phyloP scores from a whole-genome alignment of 495 filamentous ascomycete species.

The Polyplosphaeria fusca region DNA sequence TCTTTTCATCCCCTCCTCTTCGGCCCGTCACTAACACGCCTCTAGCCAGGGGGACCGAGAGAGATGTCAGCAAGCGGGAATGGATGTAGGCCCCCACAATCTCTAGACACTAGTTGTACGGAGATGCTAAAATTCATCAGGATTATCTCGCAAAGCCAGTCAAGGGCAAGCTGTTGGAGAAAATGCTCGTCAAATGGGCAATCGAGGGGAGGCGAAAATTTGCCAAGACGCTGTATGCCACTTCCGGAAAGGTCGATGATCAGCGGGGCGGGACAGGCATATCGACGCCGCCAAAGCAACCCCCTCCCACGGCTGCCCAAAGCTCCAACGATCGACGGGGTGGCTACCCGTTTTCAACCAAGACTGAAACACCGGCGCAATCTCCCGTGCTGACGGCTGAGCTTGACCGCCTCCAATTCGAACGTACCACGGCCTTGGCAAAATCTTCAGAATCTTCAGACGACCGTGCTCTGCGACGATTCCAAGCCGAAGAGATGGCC shows the following conservation, averaged over 20 bases:
- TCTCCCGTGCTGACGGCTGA: constrained; percentile 11
- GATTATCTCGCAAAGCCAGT: constrained; percentile 81
- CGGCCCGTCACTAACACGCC: too few relatives aligned
- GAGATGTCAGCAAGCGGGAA: constrained; percentile 71
- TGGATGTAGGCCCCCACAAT: constrained; percentile 51
- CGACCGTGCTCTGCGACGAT: constrained; percentile 35
- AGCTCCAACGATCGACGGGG: constrained; percentile 13
- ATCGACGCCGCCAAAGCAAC: not conserved
- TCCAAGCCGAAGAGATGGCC: constrained; percentile 49
- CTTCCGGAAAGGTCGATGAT: constrained; percentile 11
- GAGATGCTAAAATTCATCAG: constrained; percentile 11
- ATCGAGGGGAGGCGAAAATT: constrained; percentile 38
- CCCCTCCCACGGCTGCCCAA: constrained; percentile 4
- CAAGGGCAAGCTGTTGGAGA: constrained; percentile 63
- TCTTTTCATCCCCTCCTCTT: too few relatives aligned
- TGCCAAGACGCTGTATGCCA: constrained; percentile 4
- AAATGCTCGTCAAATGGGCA: constrained; percentile 59
- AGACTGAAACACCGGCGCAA: constrained; percentile 28
- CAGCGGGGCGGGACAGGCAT: not conserved
- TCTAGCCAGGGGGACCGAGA: constrained; percentile 77
- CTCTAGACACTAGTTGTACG: not conserved
- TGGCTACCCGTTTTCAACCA: constrained; percentile 4
- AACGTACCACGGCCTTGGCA: constrained; percentile 27
- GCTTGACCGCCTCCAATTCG: constrained; percentile 28
- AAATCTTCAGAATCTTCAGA: constrained; percentile 29